Evolutionary conservation across 805 yeast genomes (phyloP), one percentile per base, ranked within the genome.

Genomic region (Yamadazyma olivae): DNA sequence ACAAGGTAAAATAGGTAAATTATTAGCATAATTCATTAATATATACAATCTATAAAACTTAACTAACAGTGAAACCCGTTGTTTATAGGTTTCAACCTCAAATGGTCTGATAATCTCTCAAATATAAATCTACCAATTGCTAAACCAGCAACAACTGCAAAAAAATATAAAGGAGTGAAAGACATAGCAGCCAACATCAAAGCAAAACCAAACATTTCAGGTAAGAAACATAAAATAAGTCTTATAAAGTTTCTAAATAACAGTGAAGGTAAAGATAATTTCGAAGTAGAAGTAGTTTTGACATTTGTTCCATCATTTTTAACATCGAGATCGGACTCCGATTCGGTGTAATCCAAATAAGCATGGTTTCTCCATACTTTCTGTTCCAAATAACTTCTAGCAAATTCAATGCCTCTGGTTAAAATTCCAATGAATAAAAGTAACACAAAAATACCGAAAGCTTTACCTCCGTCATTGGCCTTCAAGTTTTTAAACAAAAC

Each of bases 141-240:
- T 40, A 82, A 61, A 8, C 95, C 95, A 13, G 79, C 48, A 13
- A 81, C 75, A 20, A 82, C 79, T 2, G 86, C 91, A 59, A 84
- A 84, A 56, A 84, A 81, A 46, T 84, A 84, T 0, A 77, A 59
- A 30, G 82, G 46, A 6, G 82, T 72, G 53, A 68, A 83, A 27
- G 83, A 68, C 95, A 84, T 84, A 5, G 83, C 83, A 12, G 79
- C 89, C 61, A 84, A 70, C 95, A 84, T 84, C 49, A 84, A 59
- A 23, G 81, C 81, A 52, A 79, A 84, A 9, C 83, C 81, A 32
- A 84, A 53, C 70, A 83, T 65, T 15, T 84, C 82, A 3, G 84
- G 75, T 13, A 77, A 53, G 43, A 84, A 79, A 8, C 79, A 71
- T 17, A 84, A 45, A 0, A 71, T 23, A 13, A 81, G 57, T 48